Base-by-base conservation (phyloP, 1,139 yeast genomes). In the Debaryomyces udenii region DNA sequence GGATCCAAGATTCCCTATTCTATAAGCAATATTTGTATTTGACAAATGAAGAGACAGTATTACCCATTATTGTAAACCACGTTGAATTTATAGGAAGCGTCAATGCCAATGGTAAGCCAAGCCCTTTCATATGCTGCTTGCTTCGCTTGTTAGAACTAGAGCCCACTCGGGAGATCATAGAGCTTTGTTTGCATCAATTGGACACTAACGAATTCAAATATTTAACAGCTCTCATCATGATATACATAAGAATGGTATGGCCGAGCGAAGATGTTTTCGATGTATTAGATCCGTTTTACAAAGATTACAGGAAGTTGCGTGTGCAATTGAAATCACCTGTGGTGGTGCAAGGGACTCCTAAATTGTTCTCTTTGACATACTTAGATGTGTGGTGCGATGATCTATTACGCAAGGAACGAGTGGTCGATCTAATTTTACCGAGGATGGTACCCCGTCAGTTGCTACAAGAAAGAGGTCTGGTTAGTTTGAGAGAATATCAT, bases 1-100 rank as follows among this genome's bases (percentile, higher is more conserved):
- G 87, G 28, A 81, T 86, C 7, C 76, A 77, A 39, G 91, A 83
- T 50, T 78, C 86, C 1, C 53, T 81, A 5, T 86, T 84, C 58
- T 86, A 86, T 77, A 83, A 84, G 47, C 81, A 78, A 49, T 66
- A 76, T 45, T 78, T 87, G 41, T 79, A 75, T 48, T 74, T 79
- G 13, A 68, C 86, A 41, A 80, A 81, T 46, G 83, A 65, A 55
- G 79, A 62, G 45, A 79, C 69, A 40, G 73, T 74, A 56, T 66
- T 71, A 16, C 62, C 66, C 3, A 49, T 64, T 2, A 57, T 65
- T 3, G 48, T 51, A 34, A 74, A 62, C 58, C 80, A 60, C 57
- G 76, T 68, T 35, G 59, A 51, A 46, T 64, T 58, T 48, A 67
- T 68, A 51, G 88, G 68, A 50, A 89, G 73, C 39, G 73, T 68